Evolutionary conservation across 805 yeast genomes (phyloP).

Genomic region (Candida ortonii): DNA sequence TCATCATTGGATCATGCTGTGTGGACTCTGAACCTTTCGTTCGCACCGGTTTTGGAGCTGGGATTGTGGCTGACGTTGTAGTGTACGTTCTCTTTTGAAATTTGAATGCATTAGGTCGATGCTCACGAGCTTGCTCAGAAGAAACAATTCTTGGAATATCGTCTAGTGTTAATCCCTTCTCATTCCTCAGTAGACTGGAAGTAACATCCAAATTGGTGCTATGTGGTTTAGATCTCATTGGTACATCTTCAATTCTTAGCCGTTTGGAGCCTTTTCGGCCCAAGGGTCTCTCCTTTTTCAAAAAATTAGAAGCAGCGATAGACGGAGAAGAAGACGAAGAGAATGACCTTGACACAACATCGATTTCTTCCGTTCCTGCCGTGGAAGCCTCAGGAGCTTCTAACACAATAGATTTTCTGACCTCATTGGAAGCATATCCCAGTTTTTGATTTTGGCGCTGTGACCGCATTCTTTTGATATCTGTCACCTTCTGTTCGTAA

Average conservation of each 20-base stretch:
- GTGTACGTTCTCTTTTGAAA: conserved; percentile 53
- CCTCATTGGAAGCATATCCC: conserved; percentile 52
- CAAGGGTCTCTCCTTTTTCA: conserved; percentile 22
- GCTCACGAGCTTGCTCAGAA: conserved; percentile 92
- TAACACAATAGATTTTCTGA: conserved; percentile 62
- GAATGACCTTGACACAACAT: conserved; percentile 7
- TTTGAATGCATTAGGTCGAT: conserved; percentile 87
- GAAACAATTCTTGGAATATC: conserved; percentile 97
- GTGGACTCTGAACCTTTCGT: conserved; percentile 15
- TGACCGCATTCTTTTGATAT: conserved; percentile 73
- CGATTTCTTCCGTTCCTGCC: conserved; percentile 32
- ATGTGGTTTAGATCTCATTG: conserved; percentile 24
- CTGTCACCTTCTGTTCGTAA: conserved; percentile 69
- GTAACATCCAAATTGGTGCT: conserved; percentile 51
- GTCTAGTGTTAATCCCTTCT: conserved; percentile 84
- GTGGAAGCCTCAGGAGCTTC: conserved; percentile 55
- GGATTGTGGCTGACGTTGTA: conserved; percentile 36
- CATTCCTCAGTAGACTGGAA: conserved; percentile 68
- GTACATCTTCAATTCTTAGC: conserved; percentile 29
- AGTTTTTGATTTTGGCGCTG: conserved; percentile 60
- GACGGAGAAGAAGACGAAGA: conserved; percentile 5
- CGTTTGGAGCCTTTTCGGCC: conserved; percentile 32
- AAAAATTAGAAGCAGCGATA: conserved; percentile 18
- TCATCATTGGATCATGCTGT: conserved; percentile 3
- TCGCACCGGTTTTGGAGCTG: conserved; percentile 31